Base-by-base conservation (phyloP, 345 rosid genomes). In the Cardamine chenopodiifolia region DNA sequence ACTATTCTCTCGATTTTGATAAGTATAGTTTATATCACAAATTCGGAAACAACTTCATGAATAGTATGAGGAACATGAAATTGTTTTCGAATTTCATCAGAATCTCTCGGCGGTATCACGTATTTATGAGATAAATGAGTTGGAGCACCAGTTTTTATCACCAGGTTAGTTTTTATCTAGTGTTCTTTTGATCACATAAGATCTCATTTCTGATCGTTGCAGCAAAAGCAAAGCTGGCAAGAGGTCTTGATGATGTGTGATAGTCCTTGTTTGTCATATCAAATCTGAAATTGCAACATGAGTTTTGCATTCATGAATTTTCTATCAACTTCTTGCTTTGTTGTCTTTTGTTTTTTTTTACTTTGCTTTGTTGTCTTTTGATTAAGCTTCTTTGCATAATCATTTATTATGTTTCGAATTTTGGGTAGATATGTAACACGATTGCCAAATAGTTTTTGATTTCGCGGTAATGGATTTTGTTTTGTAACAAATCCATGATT, bases 391-490 rank as follows among this genome's bases (percentile, higher is more conserved):
- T 62, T 39, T 45, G 44, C 17, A 20, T 52, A 14, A 45, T 65
- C 39, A 34, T 65, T 39, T 53, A 25, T 44, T 25, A 20, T 7
- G 14, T 22, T 74, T 66, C 18, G 0, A 23, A 35, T 58, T 19
- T 4, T 66, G 14, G 32, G 35, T 42, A 10, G 56, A 32, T 19
- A 32, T 23, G 14, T 53, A 73, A 29, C 8, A 14, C 7, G 18
- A 44, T 20, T 29, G 3, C 7, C 11, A 23, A 48, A 45, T 31
- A 42, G 1, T 15, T 47, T 32, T 69, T 44, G 64, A 14, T 69
- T 71, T 13, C 7, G 28, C 23, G 67, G 67, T 29, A 31, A 62
- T 14, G 5, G 42, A 62, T 62, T 72, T 62, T 18, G 39, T 37
- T 37, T 11, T 1, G 42, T 37, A 37, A 37, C 15, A 48, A 14